Base-by-base conservation (phyloP, 129 eudicot species). In the Kitagawia praeruptora region DNA sequence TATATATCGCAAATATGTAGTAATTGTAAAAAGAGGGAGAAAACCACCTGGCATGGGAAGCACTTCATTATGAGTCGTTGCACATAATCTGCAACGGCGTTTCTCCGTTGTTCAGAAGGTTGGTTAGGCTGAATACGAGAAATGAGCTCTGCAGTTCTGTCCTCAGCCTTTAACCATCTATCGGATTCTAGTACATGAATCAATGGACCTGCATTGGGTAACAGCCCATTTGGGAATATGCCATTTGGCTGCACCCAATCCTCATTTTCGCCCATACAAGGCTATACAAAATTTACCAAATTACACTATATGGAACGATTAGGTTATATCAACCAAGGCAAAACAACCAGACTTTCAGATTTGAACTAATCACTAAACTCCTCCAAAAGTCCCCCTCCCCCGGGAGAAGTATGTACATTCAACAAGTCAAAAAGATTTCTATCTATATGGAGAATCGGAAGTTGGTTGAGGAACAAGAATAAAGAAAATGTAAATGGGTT, bases 11-110 rank as follows among this genome's bases (percentile, higher is more conserved):
- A 46, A 74, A 46, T 1, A 74, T n/a, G 49, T 44, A 74, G 56
- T 23, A 45, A 34, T 28, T 42, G 18, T n/a, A 31, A 70, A 80
- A 81, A 19, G 8, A 45, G 38, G 5, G 70, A n/a, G 42, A 77
- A 67, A 48, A 76, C 76, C 78, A 95, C 99, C 99, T 92, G 87
- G 78, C 99, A 96, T 19, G 97, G 97, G 73, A 96, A 92, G 81
- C 98, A 92, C 86, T 87, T 87, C 87, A 66, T 86, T 21, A 96
- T 96, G 75, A 96, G 95, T 72, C 99, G 86, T 75, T 96, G 98
- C 79, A 96, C 99, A 75, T 90, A 92, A 85, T 92, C 97, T 27
- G 98, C 99, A 75, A 96, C 98, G 2, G 99, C 98, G 84, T 86
- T 90, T 72, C 97, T 84, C 5, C 93, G 91, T 47, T 83, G 88